A percentile compares a stretch with the other conserved stretches of the same genome.
Conservation (phyloP, 805 yeast genomes). For the Saccharomycopsis oosterbeekiorum region DNA sequence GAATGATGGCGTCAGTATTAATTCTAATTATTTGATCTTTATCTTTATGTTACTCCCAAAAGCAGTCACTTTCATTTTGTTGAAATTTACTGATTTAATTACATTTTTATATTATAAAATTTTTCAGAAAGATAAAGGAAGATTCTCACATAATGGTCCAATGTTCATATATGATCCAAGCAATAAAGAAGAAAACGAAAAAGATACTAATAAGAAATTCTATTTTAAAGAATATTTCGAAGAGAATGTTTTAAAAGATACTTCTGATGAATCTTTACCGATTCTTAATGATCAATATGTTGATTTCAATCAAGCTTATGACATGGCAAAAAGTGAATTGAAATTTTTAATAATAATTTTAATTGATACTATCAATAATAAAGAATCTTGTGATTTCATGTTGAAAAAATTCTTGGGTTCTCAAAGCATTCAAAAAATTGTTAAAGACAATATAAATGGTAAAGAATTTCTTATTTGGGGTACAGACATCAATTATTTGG, state of each 20-base stretch:
- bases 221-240: conserved; percentile 20
- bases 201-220: conserved; percentile 11
- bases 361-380: conserved; percentile 22
- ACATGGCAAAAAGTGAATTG: conserved; percentile 29
- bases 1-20: neutral
- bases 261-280: conserved; percentile 16
- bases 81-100: conserved; percentile 29
- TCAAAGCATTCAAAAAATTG: conserved; percentile 3
- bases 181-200: neutral
- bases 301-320: conserved; percentile 34
- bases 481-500: conserved; percentile 53
- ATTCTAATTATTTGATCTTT: conserved; percentile 27
- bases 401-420: conserved; percentile 9
- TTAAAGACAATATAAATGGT: conserved; percentile 7
- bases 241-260: conserved; percentile 18
- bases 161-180: neutral
- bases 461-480: conserved; percentile 46
- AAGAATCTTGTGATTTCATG: conserved; percentile 1
- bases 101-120: conserved; percentile 23
- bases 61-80: conserved; percentile 33
- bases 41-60: conserved; percentile 48
- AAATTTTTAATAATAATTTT: conserved; percentile 48
- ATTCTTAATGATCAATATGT: conserved; percentile 23
- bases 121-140: neutral
- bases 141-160: neutral